Conservation (phyloP, 768 basidiomycete species). For the Calocybe indica region DNA sequence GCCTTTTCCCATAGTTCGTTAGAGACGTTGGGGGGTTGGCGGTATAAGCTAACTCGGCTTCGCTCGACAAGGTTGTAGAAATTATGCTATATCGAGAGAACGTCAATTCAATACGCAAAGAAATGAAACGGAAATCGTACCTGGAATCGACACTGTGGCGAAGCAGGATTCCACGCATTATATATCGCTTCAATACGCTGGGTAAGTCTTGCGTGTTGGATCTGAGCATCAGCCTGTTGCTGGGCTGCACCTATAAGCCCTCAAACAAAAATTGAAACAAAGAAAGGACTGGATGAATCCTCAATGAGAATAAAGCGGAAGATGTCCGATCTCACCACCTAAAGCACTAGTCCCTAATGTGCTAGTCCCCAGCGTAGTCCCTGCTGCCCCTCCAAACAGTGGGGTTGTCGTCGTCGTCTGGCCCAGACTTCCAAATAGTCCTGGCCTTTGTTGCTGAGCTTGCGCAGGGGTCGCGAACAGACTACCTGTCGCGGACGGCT, state of each 20-base stretch:
- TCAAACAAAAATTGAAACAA: neutral
- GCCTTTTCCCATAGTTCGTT: slow-evolving; percentile 82
- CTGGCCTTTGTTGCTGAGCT: slow-evolving; percentile 19
- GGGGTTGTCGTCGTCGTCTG: slow-evolving; percentile 16
- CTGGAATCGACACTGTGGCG: slow-evolving; percentile 74
- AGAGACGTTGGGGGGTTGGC: slow-evolving; percentile 64
- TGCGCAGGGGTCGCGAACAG: slow-evolving; percentile 22
- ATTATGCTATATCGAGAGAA: slow-evolving; percentile 43
- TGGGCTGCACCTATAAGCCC: slow-evolving; percentile 17
- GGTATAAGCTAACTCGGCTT: slow-evolving; percentile 55
- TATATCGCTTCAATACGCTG: slow-evolving; percentile 61
- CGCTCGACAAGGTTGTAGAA: slow-evolving; percentile 86
- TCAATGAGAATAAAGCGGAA: no score
- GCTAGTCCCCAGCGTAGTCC: slow-evolving; percentile 15
- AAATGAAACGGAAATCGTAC: slow-evolving; percentile 29
- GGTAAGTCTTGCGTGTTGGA: slow-evolving; percentile 46
- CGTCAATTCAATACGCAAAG: neutral
- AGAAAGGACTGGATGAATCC: no score
- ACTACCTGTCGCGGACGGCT: slow-evolving; percentile 13
- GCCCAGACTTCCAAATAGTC: slow-evolving; percentile 17
- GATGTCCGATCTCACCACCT: slow-evolving; percentile 17
- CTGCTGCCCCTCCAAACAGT: slow-evolving; percentile 15
- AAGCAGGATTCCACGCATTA: slow-evolving; percentile 65
- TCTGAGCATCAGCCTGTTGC: slow-evolving; percentile 54
- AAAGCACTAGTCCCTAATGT: slow-evolving; percentile 23